Evolutionary conservation across 352 stramenopile genomes (phyloP).

Genomic region (Aphanomyces euteiches): DNA sequence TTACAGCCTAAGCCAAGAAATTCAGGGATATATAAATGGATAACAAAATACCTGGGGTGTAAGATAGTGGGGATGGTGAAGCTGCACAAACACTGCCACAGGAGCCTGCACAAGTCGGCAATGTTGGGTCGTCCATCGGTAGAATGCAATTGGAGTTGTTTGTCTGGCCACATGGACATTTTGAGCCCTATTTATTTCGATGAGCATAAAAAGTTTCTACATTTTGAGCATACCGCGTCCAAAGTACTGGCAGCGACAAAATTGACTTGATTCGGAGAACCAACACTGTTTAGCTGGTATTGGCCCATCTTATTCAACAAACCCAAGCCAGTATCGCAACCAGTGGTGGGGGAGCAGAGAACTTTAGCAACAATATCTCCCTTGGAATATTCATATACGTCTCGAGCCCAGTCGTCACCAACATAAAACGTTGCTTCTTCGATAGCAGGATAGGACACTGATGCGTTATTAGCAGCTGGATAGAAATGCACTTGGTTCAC

Average conservation of each 20-base stretch:
- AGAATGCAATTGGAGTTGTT: conserved; percentile 21
- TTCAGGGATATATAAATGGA: neutral
- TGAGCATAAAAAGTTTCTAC: too few species aligned
- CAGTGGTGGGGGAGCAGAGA: conserved; percentile 45
- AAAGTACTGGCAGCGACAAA: conserved; percentile 33
- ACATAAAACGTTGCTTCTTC: conserved; percentile 70
- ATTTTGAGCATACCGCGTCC: neutral
- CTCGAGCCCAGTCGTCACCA: conserved; percentile 55
- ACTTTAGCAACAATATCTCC: conserved; percentile 50
- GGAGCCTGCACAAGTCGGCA: conserved; percentile 23
- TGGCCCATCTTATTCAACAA: conserved; percentile 54
- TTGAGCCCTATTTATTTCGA: neutral
- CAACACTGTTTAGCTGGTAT: conserved; percentile 64
- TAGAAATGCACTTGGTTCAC: conserved; percentile 61
- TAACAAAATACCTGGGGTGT: conserved; percentile 22
- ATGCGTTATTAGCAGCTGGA: conserved; percentile 27
- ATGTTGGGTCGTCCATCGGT: conserved; percentile 4
- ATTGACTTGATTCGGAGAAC: conserved; percentile 65
- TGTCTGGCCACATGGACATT: conserved; percentile 1
- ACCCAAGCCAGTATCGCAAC: conserved; percentile 56
- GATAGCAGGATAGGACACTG: conserved; percentile 47
- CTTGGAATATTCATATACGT: conserved; percentile 71
- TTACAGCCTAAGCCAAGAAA: conserved; percentile 10
- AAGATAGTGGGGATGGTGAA: conserved; percentile 1
- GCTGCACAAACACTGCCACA: conserved; percentile 28